These are phyloP conservation scores for Russula dissimulans DNA, from an alignment of 768 basidiomycete genomes.

Conservation along the genomic window DNA sequence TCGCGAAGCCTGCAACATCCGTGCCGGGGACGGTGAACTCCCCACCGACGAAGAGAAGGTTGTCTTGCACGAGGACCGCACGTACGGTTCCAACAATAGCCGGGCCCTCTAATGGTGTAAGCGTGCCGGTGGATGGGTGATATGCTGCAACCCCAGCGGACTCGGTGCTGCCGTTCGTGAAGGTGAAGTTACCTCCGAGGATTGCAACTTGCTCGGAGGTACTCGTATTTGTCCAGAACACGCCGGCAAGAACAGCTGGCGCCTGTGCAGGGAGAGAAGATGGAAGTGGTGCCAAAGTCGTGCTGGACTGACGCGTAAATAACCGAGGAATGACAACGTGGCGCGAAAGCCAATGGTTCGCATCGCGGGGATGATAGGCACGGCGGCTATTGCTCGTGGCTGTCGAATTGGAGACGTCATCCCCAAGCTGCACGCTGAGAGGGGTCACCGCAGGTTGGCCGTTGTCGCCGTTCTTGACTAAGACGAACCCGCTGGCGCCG, in stretches of 20 bases:
- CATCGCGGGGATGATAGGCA: slow-evolving; percentile 28
- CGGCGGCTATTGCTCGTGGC: slow-evolving; percentile 33
- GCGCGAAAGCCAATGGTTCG: slow-evolving; percentile 42
- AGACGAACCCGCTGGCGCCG: slow-evolving; percentile 73
- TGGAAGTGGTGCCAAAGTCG: slow-evolving; percentile 45
- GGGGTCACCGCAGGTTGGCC: slow-evolving; percentile 50
- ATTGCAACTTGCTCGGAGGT: slow-evolving; percentile 59
- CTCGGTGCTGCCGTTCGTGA: slow-evolving; percentile 32
- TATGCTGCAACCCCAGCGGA: slow-evolving; percentile 62
- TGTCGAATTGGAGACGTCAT: slow-evolving; percentile 27
- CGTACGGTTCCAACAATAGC: slow-evolving; percentile 70
- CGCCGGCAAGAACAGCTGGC: slow-evolving; percentile 76
- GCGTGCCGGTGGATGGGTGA: slow-evolving; percentile 39
- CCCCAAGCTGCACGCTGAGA: slow-evolving; percentile 48
- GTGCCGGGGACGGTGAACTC: slow-evolving; percentile 59
- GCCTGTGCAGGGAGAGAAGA: slow-evolving; percentile 46
- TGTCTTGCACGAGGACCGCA: slow-evolving; percentile 61
- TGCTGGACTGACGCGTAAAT: slow-evolving; percentile 44
- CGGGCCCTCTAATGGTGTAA: slow-evolving; percentile 49
- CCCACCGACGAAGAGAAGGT: slow-evolving; percentile 74
- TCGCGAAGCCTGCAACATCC: slow-evolving; percentile 57
- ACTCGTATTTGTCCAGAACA: slow-evolving; percentile 81
- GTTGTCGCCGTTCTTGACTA: slow-evolving; percentile 55
- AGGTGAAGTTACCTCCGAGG: slow-evolving; percentile 87
- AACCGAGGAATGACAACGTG: slow-evolving; percentile 33